Conservation (phyloP, 1,139 yeast genomes). For the Kazachstania sp. region DNA sequence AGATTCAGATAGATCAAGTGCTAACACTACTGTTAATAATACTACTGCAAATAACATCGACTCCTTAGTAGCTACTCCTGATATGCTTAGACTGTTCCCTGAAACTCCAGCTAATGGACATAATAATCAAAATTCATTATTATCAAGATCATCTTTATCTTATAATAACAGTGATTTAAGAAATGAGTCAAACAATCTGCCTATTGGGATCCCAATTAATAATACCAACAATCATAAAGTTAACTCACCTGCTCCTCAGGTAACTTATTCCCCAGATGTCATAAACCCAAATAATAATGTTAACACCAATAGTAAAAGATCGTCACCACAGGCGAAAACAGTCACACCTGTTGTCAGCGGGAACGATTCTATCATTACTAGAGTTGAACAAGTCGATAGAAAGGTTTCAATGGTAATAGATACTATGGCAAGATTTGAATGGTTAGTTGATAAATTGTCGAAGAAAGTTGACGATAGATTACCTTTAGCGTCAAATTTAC, state of each 20-base stretch:
- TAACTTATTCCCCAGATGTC: too few species aligned
- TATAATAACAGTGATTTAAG: not conserved
- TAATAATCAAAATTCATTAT: not conserved
- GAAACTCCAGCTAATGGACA: not conserved
- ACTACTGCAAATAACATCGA: not conserved
- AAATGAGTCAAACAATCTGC: not conserved
- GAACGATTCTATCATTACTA: slow-evolving; percentile 3
- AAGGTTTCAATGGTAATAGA: slow-evolving; percentile 21
- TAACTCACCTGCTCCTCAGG: too few species aligned
- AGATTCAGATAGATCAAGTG: not conserved
- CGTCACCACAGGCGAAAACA: not conserved
- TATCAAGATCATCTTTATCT: not conserved
- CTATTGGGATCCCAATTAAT: too few species aligned
- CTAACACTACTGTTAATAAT: not conserved
- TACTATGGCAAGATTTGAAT: slow-evolving; percentile 17
- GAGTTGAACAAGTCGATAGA: slow-evolving; percentile 18
- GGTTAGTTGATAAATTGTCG: slow-evolving; percentile 9
- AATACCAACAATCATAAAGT: too few species aligned
- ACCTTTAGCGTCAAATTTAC: not conserved
- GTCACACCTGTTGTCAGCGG: not conserved
- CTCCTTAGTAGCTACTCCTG: not conserved
- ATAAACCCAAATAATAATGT: not conserved
- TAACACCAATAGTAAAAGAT: not conserved
- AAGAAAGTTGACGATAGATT: slow-evolving; percentile 6
- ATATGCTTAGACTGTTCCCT: not conserved